Percentiles rank a stretch among this genome's conserved stretches.
These are phyloP conservation scores for Solanum habrochaites DNA, from an alignment of 257 asterid genomes.

Conservation along the genomic window DNA sequence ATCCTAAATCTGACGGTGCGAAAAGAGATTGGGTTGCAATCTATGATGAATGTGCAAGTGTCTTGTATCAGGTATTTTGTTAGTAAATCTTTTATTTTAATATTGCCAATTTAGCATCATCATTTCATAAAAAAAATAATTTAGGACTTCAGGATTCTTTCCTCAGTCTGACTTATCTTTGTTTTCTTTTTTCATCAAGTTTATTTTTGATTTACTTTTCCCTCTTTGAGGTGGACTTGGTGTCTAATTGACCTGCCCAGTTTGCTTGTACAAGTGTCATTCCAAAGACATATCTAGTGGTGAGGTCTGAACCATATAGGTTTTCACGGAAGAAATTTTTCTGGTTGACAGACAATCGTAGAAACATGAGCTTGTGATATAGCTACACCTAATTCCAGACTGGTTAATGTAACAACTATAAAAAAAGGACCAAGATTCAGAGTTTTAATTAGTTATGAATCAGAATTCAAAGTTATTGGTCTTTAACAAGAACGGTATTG, in stretches of 20 bases:
- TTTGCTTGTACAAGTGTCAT: neutral
- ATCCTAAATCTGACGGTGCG: conserved; percentile 99
- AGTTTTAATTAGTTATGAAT: neutral
- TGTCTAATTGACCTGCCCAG: neutral
- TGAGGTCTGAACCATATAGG: neutral
- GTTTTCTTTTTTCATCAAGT: neutral
- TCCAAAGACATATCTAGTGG: neutral
- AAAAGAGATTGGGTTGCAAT: conserved; percentile 99
- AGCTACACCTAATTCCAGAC: too few species aligned
- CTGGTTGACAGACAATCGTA: neutral
- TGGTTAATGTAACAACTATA: too few species aligned
- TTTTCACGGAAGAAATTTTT: neutral
- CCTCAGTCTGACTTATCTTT: neutral
- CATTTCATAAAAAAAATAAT: neutral
- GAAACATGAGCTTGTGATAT: neutral
- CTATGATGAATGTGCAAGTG: conserved; percentile 93
- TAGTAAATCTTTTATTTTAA: neutral
- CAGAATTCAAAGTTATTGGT: neutral
- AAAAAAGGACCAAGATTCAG: neutral
- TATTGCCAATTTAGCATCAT: neutral
- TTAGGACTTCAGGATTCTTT: neutral
- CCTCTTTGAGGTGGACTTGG: neutral
- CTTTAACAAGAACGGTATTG: neutral
- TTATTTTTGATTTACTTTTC: neutral
- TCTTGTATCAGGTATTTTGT: conserved; percentile 64